Percentiles rank a stretch among this genome's conserved stretches.
Evolutionary conservation across 495 filamentous ascomycete genomes (phyloP).

Genomic region (Lepraria neglecta): DNA sequence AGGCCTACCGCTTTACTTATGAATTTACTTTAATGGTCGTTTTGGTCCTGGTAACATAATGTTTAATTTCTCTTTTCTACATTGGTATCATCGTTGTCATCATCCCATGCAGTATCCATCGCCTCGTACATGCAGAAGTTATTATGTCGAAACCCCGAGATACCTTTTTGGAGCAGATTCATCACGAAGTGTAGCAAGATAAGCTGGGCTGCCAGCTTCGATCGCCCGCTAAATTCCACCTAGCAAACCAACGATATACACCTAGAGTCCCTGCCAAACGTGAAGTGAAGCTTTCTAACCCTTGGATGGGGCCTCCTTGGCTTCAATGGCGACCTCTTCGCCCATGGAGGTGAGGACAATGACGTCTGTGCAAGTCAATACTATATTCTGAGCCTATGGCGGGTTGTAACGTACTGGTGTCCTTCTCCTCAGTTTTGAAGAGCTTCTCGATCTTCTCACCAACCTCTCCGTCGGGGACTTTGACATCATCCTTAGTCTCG

Average conservation of each 20-base stretch:
- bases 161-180: constrained; percentile 12
- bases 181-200: constrained; percentile 21
- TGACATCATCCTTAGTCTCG: constrained; percentile 87
- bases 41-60: no score
- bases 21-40: not conserved
- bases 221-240: constrained; percentile 12
- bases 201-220: constrained; percentile 26
- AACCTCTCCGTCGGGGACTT: constrained; percentile 81
- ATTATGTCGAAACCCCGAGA: constrained; percentile 23
- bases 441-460: constrained; percentile 73
- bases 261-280: not conserved
- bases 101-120: constrained; percentile 26
- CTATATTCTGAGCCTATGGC: not conserved
- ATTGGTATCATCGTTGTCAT: constrained; percentile 23
- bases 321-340: constrained; percentile 86
- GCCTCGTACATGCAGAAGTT: constrained; percentile 21
- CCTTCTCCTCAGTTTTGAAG: constrained; percentile 67
- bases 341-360: constrained; percentile 92
- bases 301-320: constrained; percentile 73
- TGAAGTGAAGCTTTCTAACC: constrained; percentile 6
- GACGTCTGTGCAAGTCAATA: constrained; percentile 54
- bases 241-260: constrained; percentile 8
- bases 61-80: constrained; percentile 23
- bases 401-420: constrained; percentile 62
- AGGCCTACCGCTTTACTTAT: no score